Conservation (phyloP, 441 rosid species). For the Adansonia rubrostipa region DNA sequence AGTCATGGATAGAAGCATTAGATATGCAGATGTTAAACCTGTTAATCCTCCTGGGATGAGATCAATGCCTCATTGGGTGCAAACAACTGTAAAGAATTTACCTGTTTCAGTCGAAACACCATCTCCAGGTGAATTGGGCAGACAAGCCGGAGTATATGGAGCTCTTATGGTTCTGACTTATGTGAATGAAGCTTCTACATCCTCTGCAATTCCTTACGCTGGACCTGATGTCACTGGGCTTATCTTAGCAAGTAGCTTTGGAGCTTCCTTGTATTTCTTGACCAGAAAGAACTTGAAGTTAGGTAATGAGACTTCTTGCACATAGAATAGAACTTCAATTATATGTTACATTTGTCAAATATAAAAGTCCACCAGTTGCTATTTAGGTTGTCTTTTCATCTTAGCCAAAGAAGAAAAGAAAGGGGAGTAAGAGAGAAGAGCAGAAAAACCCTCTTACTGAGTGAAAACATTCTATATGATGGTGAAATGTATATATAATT, state of each 20-base stretch:
- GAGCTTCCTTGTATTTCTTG: constrained; percentile 93
- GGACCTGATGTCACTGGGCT: constrained; percentile 90
- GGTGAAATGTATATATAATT: constrained; percentile 1
- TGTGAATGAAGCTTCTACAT: constrained; percentile 68
- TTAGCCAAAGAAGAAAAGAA: background rate
- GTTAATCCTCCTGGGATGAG: constrained; percentile 51
- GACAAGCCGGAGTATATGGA: constrained; percentile 92
- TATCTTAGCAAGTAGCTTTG: constrained; percentile 79
- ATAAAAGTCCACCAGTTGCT: constrained; percentile 4
- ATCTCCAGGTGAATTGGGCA: constrained; percentile 63
- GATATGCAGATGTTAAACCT: constrained; percentile 92
- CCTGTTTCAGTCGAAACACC: constrained; percentile 74
- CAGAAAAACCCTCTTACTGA: background rate
- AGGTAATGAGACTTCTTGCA: constrained; percentile 53
- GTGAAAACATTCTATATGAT: background rate
- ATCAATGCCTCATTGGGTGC: constrained; percentile 78
- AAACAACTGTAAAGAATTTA: constrained; percentile 52
- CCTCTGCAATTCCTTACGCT: constrained; percentile 50
- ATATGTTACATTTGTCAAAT: background rate
- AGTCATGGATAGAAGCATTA: constrained; percentile 70
- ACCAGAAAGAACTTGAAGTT: constrained; percentile 77
- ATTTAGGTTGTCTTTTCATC: background rate
- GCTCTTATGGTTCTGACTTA: constrained; percentile 82
- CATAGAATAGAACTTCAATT: background rate
- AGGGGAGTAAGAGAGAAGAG: constrained; percentile 5